Evolutionary conservation across 768 basidiomycete genomes (phyloP).

Genomic region (Lactarius psammicola): DNA sequence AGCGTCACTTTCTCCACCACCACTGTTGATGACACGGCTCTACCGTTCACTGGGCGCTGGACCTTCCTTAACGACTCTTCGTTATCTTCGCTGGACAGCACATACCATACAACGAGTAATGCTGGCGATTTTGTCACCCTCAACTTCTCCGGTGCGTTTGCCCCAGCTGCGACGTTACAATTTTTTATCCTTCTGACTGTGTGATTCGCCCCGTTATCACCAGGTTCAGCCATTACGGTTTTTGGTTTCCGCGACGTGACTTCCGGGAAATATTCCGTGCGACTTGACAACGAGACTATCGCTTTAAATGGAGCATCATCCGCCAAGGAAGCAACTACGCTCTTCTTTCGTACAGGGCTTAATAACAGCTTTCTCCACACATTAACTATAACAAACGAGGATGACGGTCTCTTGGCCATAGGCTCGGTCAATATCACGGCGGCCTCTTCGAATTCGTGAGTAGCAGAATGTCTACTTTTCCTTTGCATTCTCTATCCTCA

Average conservation of each 20-base stretch:
- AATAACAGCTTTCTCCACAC: conserved; percentile 49
- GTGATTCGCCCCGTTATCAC: conserved; percentile 9
- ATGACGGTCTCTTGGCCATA: conserved; percentile 46
- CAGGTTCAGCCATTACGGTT: conserved; percentile 63
- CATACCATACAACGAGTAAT: conserved; percentile 37
- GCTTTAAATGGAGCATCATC: conserved; percentile 52
- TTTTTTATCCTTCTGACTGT: not conserved
- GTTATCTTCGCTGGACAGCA: conserved; percentile 28
- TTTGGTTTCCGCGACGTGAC: conserved; percentile 57
- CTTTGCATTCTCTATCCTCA: not conserved
- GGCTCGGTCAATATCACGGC: conserved; percentile 53
- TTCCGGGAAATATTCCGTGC: conserved; percentile 59
- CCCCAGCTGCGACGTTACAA: not conserved
- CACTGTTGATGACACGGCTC: conserved; percentile 43
- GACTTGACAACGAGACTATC: conserved; percentile 50
- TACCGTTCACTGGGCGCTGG: conserved; percentile 61
- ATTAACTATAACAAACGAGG: conserved; percentile 52
- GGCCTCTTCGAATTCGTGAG: conserved; percentile 27
- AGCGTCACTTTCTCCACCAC: conserved; percentile 37
- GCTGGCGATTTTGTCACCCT: conserved; percentile 47
- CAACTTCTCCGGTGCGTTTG: conserved; percentile 48
- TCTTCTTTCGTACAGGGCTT: conserved; percentile 65
- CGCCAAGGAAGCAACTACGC: conserved; percentile 50
- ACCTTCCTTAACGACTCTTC: conserved; percentile 34
- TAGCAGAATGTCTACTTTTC: conserved; percentile 4